Base-by-base conservation (phyloP, 441 rosid species). In the Arabidopsis hybrid region DNA sequence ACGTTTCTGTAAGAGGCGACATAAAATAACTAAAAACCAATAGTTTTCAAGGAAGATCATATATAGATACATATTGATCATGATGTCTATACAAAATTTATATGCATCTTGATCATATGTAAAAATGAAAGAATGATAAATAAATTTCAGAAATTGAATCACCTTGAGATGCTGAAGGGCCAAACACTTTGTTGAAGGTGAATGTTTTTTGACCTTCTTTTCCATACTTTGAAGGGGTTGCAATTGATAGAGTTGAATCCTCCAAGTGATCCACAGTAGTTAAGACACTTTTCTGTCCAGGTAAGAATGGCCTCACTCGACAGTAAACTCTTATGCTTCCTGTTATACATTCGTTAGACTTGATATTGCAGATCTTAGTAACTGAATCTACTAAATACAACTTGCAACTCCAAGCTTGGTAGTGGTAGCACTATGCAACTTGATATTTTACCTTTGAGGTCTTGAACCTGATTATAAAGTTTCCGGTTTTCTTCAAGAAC, bases 401-500 rank as follows among this genome's bases (percentile, higher is more conserved):
- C 18, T 6, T 3, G 17, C 51, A 46, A 46, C 0, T 6, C 3
- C 8, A 40, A 42, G 69, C 17, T 31, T 31, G 9, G 36, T 65
- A 17, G 10, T 56, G 8, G 31, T 76, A 55, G 42, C 52, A 12
- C 39, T 5, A 21, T 53, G 36, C 39, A 16, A 51, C 21, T 10
- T 29, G 6, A 16, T 14, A 53, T 8, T 26, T 49, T 76, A 87
- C 91, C 95, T 82, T 86, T 89, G 58, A 89, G 82, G 81, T 89
- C 91, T 77, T 89, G 95, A 60, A 89, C 86, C 78, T 86, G 89
- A 78, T 87, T 87, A 81, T 87, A 89, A 67, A 89, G 76, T 82
- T 85, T 87, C 11, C 91, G 83, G 79, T 89, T 89, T 83, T 89
- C 95, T 78, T 87, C 91, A 38, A 89, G 85, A 79, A 89, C 91